Percentiles rank a stretch among this genome's conserved stretches.
Evolutionary conservation across 2,329 filamentous ascomycete species (phyloP).

Genomic region (Davidsoniella neocaledoniae): DNA sequence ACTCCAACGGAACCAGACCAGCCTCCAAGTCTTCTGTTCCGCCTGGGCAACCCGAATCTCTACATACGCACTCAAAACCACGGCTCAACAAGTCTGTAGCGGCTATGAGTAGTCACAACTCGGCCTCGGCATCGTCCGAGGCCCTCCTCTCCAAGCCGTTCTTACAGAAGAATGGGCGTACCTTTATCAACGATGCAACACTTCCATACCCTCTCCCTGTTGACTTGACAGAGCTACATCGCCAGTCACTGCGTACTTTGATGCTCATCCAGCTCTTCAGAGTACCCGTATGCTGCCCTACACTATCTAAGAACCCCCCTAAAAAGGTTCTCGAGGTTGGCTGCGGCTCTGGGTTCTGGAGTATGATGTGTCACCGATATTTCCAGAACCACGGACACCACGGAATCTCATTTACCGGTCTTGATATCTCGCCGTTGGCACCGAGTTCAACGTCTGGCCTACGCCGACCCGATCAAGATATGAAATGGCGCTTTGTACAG

Average conservation of each 20-base stretch:
- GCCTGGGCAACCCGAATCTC: no score
- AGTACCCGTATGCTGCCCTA: slow-evolving; percentile 57
- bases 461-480: slow-evolving; percentile 45
- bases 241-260: slow-evolving; percentile 71
- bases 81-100: slow-evolving; percentile 17
- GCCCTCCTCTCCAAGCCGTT: slow-evolving; percentile 36
- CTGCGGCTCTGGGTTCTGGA: slow-evolving; percentile 83
- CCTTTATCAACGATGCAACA: slow-evolving; percentile 59
- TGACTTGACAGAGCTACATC: slow-evolving; percentile 73
- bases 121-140: slow-evolving; percentile 28
- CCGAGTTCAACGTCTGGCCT: slow-evolving; percentile 21
- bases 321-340: slow-evolving; percentile 68
- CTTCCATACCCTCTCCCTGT: slow-evolving; percentile 72
- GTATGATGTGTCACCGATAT: slow-evolving; percentile 69
- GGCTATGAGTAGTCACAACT: slow-evolving; percentile 16
- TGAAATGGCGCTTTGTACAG: slow-evolving; percentile 78
- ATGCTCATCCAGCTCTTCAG: slow-evolving; percentile 70
- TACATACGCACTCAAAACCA: background rate
- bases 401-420: slow-evolving; percentile 60
- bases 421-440: slow-evolving; percentile 64
- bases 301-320: slow-evolving; percentile 49
- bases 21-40: no score
- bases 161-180: slow-evolving; percentile 58
- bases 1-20: no score
- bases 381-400: slow-evolving; percentile 51